A percentile compares a stretch with the other conserved stretches of the same genome.
phyloP scores from a whole-genome alignment of 192 early-diverging fungal genomes.

The Umbelopsis sp. region DNA sequence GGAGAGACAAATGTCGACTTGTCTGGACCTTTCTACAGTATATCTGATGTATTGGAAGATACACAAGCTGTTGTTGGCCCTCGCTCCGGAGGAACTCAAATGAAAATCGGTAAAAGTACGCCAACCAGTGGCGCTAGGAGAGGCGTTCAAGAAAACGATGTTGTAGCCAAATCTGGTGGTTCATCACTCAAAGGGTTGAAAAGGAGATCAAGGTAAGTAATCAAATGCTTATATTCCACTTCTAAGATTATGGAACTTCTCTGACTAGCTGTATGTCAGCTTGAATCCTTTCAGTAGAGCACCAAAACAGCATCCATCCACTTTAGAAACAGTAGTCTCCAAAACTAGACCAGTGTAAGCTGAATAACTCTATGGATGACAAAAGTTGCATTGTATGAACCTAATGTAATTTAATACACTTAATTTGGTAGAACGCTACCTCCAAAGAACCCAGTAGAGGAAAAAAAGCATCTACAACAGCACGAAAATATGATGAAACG shows the following conservation, averaged over 20 bases:
- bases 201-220: constrained; percentile 34
- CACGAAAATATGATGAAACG: constrained; percentile 47
- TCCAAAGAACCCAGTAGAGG: constrained; percentile 42
- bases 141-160: constrained; percentile 27
- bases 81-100: not conserved
- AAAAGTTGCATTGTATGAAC: not conserved
- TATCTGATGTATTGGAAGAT: constrained; percentile 38
- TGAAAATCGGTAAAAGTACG: not conserved
- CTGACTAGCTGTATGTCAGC: not conserved
- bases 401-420: not conserved
- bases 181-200: constrained; percentile 21
- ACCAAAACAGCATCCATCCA: constrained; percentile 30
- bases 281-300: constrained; percentile 32
- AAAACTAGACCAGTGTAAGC: constrained; percentile 43
- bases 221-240: not conserved
- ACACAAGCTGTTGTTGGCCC: not conserved
- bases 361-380: not conserved
- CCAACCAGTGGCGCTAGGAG: constrained; percentile 25
- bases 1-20: constrained; percentile 22
- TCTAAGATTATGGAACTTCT: not conserved
- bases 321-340: constrained; percentile 42
- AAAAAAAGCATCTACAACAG: constrained; percentile 42
- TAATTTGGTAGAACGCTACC: constrained; percentile 32
- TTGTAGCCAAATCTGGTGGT: constrained; percentile 32
- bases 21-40: constrained; percentile 39